phyloP scores from a whole-genome alignment of 331 rosid species.

The Prunus yedoensis region DNA sequence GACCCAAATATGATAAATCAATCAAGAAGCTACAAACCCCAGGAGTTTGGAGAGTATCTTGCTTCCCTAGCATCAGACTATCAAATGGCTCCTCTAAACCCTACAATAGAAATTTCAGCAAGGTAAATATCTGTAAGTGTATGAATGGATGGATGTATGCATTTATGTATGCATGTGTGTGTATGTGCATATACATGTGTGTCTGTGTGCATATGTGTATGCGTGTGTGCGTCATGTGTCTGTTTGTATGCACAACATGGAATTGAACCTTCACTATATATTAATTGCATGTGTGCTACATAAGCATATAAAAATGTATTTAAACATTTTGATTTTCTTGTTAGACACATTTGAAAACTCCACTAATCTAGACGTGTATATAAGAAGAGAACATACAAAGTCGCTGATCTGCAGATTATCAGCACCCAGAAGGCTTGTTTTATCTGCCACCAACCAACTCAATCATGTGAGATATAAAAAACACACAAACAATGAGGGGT shows the following conservation, averaged over 20 bases:
- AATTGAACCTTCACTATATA: neutral
- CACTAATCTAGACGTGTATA: neutral
- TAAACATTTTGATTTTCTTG: neutral
- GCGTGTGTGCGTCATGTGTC: neutral
- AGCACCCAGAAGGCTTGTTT: conserved; percentile 49
- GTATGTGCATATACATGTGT: neutral
- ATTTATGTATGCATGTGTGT: neutral
- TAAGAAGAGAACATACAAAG: conserved; percentile 49
- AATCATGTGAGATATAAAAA: conserved; percentile 18
- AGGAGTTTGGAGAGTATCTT: conserved; percentile 59
- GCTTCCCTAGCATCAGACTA: conserved; percentile 39
- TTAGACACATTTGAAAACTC: neutral
- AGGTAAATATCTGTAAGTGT: neutral
- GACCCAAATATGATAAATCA: conserved; percentile 3
- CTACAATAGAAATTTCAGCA: conserved; percentile 36
- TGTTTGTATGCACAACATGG: neutral
- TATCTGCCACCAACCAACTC: conserved; percentile 55
- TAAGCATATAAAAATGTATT: conserved; percentile 9
- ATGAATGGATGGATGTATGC: neutral
- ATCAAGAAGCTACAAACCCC: conserved; percentile 50
- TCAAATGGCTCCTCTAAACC: conserved; percentile 62
- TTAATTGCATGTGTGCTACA: neutral
- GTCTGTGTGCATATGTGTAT: neutral
- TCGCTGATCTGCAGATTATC: conserved; percentile 50
- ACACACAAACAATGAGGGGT: neutral